Conservation (phyloP, 768 basidiomycete genomes). For the Boletus patriciae region DNA sequence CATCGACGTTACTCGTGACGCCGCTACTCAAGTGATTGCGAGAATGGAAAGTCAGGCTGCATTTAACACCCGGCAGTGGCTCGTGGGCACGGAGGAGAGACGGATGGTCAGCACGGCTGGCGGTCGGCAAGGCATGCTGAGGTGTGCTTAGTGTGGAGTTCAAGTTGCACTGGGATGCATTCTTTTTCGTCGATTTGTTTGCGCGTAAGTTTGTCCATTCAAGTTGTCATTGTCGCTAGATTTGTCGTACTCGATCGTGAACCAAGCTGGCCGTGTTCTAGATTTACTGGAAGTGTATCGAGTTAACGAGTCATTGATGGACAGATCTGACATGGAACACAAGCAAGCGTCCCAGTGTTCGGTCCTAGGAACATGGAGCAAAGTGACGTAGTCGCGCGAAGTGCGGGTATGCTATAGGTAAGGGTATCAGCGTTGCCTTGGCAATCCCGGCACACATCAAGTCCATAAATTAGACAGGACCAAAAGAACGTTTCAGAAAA, state of each 20-base stretch:
- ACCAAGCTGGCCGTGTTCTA: background rate
- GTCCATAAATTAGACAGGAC: background rate
- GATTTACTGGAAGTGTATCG: background rate
- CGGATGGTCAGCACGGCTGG: constrained; percentile 1
- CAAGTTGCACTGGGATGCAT: background rate
- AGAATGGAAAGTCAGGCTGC: constrained; percentile 24
- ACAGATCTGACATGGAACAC: too few relatives aligned
- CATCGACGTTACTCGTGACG: constrained; percentile 11
- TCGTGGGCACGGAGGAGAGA: constrained; percentile 2
- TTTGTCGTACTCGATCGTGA: background rate
- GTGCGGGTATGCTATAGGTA: too few relatives aligned
- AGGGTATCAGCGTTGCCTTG: background rate
- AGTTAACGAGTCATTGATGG: background rate
- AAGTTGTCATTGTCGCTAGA: background rate
- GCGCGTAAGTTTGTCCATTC: background rate
- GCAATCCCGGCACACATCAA: background rate
- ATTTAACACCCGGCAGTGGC: constrained; percentile 5
- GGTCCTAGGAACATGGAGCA: too few relatives aligned
- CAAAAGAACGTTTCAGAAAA: background rate
- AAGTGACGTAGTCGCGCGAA: too few relatives aligned
- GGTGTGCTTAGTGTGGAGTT: constrained; percentile 1
- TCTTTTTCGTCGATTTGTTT: constrained; percentile 23
- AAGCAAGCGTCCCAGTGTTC: too few relatives aligned
- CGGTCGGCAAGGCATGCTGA: constrained; percentile 2
- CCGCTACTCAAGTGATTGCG: constrained; percentile 21